phyloP scores from a whole-genome alignment of 108 stramenopile genomes.

The Parietichytrium sp. region DNA sequence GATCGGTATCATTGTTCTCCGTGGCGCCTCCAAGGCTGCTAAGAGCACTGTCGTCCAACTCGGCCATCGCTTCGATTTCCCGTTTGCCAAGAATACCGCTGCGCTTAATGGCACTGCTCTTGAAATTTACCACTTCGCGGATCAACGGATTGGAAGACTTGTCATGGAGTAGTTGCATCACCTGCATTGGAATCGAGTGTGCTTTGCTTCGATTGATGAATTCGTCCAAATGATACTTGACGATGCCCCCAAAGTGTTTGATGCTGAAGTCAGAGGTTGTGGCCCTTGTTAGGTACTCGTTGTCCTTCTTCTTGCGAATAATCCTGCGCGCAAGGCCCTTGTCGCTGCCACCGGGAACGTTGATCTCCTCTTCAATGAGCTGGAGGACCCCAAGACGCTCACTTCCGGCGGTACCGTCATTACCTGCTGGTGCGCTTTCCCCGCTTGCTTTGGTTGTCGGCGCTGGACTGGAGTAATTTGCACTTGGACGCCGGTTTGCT shows the following conservation, averaged over 20 bases:
- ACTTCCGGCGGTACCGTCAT: no score
- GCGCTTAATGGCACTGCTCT: neutral
- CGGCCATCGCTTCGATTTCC: no score
- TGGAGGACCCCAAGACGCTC: constrained; percentile 13
- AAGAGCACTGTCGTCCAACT: no score
- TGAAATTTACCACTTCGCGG: neutral
- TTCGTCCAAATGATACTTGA: neutral
- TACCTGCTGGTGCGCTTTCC: no score
- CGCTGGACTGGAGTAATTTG: no score
- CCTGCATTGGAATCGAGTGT: neutral
- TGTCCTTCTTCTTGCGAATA: no score
- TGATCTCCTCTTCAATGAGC: constrained; percentile 19
- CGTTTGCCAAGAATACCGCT: no score
- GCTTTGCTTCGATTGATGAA: neutral
- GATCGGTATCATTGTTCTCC: neutral
- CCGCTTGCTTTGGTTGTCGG: no score
- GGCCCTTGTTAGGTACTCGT: neutral
- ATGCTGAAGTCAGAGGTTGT: neutral
- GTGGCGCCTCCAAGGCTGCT: no score
- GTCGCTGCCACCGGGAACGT: constrained; percentile 25
- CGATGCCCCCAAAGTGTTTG: neutral
- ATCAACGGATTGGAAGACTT: neutral
- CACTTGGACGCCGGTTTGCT: no score
- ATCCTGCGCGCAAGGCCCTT: neutral
- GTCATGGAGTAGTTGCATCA: constrained; percentile 4